Percentiles rank a stretch among this genome's conserved stretches.
Evolutionary conservation across 2,329 filamentous ascomycete species (phyloP).

Genomic region (Alternaria sp.): DNA sequence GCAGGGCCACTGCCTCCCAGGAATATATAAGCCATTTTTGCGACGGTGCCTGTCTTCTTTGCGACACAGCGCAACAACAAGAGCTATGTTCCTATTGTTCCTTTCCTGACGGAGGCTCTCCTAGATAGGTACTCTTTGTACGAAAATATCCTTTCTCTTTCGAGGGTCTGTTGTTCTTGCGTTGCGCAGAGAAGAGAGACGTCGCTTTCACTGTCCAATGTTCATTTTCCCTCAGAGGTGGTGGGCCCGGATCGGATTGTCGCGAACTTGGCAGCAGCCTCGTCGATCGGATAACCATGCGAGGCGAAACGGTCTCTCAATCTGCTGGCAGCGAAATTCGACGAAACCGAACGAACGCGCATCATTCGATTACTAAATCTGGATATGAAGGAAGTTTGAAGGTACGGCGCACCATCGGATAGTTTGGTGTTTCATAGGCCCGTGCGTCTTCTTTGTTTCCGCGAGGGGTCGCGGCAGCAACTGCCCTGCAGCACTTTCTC

Average conservation of each 20-base stretch:
- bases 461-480: conserved; percentile 19
- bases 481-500: conserved; percentile 4
- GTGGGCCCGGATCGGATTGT: neutral
- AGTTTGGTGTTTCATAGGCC: conserved; percentile 1
- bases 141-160: neutral
- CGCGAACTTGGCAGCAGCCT: neutral
- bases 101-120: neutral
- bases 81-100: neutral
- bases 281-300: neutral
- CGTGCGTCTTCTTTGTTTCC: conserved; percentile 16
- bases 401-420: conserved; percentile 10
- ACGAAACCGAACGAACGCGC: neutral
- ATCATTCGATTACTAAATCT: neutral
- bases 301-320: neutral
- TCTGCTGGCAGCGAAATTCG: neutral
- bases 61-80: neutral
- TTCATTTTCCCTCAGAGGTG: neutral
- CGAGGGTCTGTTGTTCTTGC: neutral
- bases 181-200: neutral
- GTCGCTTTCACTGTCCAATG: neutral
- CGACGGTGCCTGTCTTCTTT: neutral
- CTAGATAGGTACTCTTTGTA: neutral
- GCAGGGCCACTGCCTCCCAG: neutral
- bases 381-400: conserved; percentile 2
- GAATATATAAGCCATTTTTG: neutral